phyloP scores from a whole-genome alignment of 2,329 filamentous ascomycete genomes.

The Colletotrichum gigasporum region DNA sequence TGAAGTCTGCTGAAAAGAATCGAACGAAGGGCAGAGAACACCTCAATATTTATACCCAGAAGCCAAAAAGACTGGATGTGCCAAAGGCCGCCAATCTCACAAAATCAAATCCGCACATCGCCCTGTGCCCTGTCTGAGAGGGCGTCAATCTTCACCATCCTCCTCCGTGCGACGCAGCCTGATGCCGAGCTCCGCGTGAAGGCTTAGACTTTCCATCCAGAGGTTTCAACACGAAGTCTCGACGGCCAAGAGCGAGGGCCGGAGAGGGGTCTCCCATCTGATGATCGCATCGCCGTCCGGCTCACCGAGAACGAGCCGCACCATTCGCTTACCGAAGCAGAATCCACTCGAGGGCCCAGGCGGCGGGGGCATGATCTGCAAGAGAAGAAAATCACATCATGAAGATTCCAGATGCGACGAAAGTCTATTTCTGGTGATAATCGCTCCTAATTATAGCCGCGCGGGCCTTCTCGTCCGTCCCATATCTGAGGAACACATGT shows the following conservation, averaged over 20 bases:
- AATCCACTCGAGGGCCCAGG: background rate
- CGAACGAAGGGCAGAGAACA: too few species aligned
- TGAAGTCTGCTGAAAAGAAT: too few species aligned
- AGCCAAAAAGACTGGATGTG: background rate
- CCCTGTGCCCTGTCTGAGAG: too few species aligned
- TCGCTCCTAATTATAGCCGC: background rate
- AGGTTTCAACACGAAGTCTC: slow-evolving; percentile 15
- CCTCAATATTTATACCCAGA: too few species aligned
- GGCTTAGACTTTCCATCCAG: slow-evolving; percentile 3
- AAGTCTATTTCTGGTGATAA: background rate
- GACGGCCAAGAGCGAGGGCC: background rate
- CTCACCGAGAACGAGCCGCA: background rate
- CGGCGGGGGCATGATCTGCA: background rate
- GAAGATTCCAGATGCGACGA: slow-evolving; percentile 1
- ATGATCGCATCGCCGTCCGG: background rate
- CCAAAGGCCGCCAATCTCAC: too few species aligned
- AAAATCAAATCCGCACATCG: too few species aligned
- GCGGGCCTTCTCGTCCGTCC: background rate
- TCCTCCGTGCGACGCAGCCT: background rate
- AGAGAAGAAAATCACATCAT: background rate
- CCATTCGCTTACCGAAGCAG: background rate
- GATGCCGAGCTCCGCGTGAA: background rate
- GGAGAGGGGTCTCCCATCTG: background rate
- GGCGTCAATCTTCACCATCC: too few species aligned
- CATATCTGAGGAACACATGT: background rate